Conservation (phyloP, 768 basidiomycete species). For the Leccinum uliginosum region DNA sequence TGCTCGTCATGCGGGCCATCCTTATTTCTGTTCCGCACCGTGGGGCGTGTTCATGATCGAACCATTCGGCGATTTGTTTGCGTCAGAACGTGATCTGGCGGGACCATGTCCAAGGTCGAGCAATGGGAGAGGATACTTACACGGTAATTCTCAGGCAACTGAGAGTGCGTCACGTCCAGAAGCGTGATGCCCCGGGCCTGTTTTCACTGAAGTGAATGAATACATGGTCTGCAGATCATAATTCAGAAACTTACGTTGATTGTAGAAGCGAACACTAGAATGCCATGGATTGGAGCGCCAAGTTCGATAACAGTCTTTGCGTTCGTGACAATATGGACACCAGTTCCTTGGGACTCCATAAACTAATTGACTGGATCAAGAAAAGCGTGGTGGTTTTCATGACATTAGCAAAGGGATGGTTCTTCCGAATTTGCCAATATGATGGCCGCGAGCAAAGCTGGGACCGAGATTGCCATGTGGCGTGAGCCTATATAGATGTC, state of each 20-base stretch:
- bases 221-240: not conserved
- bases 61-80: conserved; percentile 92
- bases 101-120: conserved; percentile 82
- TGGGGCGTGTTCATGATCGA: conserved; percentile 81
- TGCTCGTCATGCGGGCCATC: conserved; percentile 53
- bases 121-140: conserved; percentile 73
- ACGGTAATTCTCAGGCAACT: conserved; percentile 79
- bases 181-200: conserved; percentile 96
- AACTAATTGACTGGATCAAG: conserved; percentile 44
- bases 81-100: conserved; percentile 96
- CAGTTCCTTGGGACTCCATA: conserved; percentile 96
- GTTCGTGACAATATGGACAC: conserved; percentile 96
- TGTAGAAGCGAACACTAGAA: conserved; percentile 96
- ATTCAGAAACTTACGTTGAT: conserved; percentile 62
- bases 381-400: conserved; percentile 49
- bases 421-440: too few relatives aligned
- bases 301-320: conserved; percentile 96
- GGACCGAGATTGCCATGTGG: too few relatives aligned
- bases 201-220: conserved; percentile 64
- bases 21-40: conserved; percentile 61
- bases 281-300: conserved; percentile 90
- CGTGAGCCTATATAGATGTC: too few relatives aligned
- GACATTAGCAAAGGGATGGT: too few relatives aligned
- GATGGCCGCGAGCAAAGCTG: too few relatives aligned
- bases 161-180: conserved; percentile 91